A percentile compares a stretch with the other conserved stretches of the same genome.
phyloP scores from a whole-genome alignment of 2,329 filamentous ascomycete species.

The Cadophora sp. region DNA sequence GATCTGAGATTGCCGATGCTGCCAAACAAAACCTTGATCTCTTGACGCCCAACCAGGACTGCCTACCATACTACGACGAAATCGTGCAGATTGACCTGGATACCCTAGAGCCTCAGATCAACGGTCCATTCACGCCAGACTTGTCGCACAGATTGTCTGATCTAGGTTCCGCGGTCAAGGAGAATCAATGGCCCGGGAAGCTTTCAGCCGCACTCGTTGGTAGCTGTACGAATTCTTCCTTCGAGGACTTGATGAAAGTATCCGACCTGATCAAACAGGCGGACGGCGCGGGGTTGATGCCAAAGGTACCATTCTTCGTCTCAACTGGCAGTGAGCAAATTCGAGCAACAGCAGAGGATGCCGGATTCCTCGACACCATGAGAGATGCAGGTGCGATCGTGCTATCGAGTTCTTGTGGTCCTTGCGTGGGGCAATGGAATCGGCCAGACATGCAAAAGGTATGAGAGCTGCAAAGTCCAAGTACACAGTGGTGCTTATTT shows the following conservation, averaged over 20 bases:
- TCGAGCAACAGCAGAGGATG: background rate
- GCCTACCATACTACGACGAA: background rate
- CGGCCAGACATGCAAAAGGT: constrained; percentile 43
- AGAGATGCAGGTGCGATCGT: constrained; percentile 44
- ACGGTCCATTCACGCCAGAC: constrained; percentile 47
- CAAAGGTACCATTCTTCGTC: background rate
- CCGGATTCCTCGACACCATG: constrained; percentile 23
- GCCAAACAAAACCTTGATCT: background rate
- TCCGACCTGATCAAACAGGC: constrained; percentile 43
- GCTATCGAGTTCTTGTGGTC: constrained; percentile 46
- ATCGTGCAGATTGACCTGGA: constrained; percentile 46
- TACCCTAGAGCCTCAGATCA: constrained; percentile 46
- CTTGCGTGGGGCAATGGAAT: constrained; percentile 47
- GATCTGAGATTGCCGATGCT: background rate
- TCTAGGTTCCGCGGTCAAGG: background rate
- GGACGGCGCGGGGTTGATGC: constrained; percentile 40
- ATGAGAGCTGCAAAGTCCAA: constrained; percentile 31
- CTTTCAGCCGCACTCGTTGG: constrained; percentile 42
- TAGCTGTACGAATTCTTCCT: constrained; percentile 48
- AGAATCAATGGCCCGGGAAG: background rate
- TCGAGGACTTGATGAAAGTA: constrained; percentile 46
- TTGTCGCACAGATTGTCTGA: constrained; percentile 32
- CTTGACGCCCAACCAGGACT: background rate
- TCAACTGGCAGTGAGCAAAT: background rate
- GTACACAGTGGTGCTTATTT: background rate